Percentiles rank a stretch among this genome's conserved stretches.
These are phyloP conservation scores for Aspergillus phoenicis DNA, from an alignment of 2,329 filamentous ascomycete species.

Conservation along the genomic window DNA sequence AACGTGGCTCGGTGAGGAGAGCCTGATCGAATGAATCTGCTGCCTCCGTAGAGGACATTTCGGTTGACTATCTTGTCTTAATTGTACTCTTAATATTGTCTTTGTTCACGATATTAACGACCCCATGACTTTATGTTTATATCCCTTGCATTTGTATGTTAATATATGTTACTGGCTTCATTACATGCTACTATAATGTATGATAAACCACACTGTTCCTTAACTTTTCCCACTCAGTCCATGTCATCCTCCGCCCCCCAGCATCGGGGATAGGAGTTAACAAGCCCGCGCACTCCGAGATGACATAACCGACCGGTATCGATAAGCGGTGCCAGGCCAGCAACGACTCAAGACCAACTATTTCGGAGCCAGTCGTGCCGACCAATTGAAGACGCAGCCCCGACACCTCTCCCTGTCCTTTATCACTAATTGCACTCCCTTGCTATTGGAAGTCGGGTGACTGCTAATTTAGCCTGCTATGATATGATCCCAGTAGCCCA, in stretches of 20 bases:
- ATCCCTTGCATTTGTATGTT: background rate
- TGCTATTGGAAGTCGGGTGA: conserved; percentile 4
- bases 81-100: background rate
- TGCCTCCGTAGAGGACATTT: background rate
- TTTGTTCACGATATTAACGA: background rate
- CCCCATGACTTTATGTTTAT: background rate
- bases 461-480: background rate
- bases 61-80: background rate
- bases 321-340: conserved; percentile 7
- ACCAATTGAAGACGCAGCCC: conserved; percentile 12
- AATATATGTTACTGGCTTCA: background rate
- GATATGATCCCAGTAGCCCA: conserved; percentile 14
- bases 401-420: background rate
- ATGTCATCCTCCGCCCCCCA: background rate
- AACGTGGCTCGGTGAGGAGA: background rate
- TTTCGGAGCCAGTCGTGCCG: background rate
- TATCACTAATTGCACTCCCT: background rate
- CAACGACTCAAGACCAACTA: background rate
- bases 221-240: too few species aligned
- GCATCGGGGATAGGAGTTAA: conserved; percentile 9
- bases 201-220: too few species aligned
- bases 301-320: conserved; percentile 11
- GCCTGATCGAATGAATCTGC: background rate
- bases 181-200: background rate
- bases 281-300: background rate